Conservation (phyloP, 768 basidiomycete genomes). For the Mrakia gelida region DNA sequence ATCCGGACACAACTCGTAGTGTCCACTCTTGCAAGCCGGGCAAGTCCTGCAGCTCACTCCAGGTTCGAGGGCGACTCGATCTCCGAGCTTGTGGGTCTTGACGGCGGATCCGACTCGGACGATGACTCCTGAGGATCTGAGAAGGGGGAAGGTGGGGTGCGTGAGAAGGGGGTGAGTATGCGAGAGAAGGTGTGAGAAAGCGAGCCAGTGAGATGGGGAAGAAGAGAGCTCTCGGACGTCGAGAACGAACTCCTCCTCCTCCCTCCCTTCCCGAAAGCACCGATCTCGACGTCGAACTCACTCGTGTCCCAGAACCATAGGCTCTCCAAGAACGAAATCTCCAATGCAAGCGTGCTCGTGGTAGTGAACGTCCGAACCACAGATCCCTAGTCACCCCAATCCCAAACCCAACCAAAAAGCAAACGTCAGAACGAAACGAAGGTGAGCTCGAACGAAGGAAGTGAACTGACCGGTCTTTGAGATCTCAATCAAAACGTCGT, state of each 20-base stretch:
- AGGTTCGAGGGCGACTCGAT: slow-evolving; percentile 87
- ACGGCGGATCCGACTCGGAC: slow-evolving; percentile 67
- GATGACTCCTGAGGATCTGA: slow-evolving; percentile 3
- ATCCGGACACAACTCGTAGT: slow-evolving; percentile 61
- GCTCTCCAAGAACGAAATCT: slow-evolving; percentile 66
- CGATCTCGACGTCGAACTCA: slow-evolving; percentile 53
- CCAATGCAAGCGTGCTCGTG: slow-evolving; percentile 56
- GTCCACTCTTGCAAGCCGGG: slow-evolving; percentile 75
- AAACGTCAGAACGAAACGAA: slow-evolving; percentile 6
- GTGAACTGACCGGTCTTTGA: slow-evolving; percentile 61
- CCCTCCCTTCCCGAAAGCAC: too few relatives aligned
- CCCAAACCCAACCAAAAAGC: slow-evolving; percentile 39
- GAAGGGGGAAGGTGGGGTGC: not conserved
- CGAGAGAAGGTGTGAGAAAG: not conserved
- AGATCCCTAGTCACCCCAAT: slow-evolving; percentile 57
- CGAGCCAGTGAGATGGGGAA: not conserved
- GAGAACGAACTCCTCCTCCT: not conserved
- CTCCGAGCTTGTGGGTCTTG: slow-evolving; percentile 70
- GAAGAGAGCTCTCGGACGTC: not conserved
- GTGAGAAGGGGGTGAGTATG: not conserved
- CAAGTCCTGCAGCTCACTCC: slow-evolving; percentile 80
- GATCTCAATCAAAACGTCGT: slow-evolving; percentile 81
- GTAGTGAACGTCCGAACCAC: slow-evolving; percentile 73
- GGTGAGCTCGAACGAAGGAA: slow-evolving; percentile 35
- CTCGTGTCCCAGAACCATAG: slow-evolving; percentile 88